Conservation (phyloP, 371 early-diverging fungal species). For the Rhizopus stolonifer region DNA sequence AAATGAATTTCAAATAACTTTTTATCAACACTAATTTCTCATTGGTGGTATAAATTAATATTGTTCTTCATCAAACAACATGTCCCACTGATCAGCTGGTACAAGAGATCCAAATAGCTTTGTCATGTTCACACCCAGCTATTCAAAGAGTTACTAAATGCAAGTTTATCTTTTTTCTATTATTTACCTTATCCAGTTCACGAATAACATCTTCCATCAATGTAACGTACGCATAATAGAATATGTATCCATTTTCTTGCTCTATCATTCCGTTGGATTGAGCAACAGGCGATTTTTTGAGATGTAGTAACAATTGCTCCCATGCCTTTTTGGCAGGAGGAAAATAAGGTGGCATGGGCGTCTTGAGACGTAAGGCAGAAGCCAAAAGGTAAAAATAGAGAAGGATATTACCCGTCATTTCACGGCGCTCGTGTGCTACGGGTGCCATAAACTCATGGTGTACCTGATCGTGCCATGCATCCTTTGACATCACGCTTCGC, state of each 20-base stretch:
- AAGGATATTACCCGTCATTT: slow-evolving; percentile 73
- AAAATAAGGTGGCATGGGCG: slow-evolving; percentile 80
- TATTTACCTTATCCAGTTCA: slow-evolving; percentile 66
- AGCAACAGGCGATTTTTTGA: slow-evolving; percentile 52
- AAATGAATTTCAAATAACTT: too few species aligned
- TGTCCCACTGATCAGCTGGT: slow-evolving; percentile 44
- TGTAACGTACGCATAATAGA: slow-evolving; percentile 79
- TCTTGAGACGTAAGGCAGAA: slow-evolving; percentile 75
- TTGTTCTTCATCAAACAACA: slow-evolving; percentile 36
- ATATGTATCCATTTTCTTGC: slow-evolving; percentile 64
- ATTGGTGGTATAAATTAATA: neutral
- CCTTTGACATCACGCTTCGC: slow-evolving; percentile 64
- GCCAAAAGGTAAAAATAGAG: slow-evolving; percentile 80
- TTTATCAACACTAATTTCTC: too few species aligned
- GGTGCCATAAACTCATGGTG: slow-evolving; percentile 58
- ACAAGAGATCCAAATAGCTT: slow-evolving; percentile 45
- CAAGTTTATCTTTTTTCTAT: neutral
- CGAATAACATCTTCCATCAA: slow-evolving; percentile 80
- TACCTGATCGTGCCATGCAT: slow-evolving; percentile 58
- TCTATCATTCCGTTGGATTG: slow-evolving; percentile 47
- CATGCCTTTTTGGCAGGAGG: slow-evolving; percentile 68
- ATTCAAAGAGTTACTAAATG: neutral
- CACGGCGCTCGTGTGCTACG: slow-evolving; percentile 55
- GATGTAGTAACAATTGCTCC: slow-evolving; percentile 40
- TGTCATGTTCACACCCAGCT: slow-evolving; percentile 47